Evolutionary conservation across 2,329 filamentous ascomycete species (phyloP).

Genomic region (Cladosporium oxysporum): DNA sequence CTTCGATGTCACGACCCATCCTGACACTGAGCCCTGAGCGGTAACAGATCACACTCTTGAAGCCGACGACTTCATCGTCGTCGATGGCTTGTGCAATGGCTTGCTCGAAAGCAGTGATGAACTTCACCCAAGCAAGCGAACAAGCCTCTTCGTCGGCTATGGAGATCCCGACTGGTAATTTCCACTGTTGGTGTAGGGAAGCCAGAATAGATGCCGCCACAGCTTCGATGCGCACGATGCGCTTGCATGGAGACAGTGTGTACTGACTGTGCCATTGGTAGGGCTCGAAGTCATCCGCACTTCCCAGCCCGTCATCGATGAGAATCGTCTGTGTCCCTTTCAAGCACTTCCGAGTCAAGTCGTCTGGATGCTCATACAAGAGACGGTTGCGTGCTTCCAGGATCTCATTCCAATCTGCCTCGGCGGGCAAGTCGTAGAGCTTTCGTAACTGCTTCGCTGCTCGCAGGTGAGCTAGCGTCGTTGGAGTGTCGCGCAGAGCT

Average conservation of each 20-base stretch:
- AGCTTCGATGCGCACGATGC: constrained; percentile 77
- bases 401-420: constrained; percentile 62
- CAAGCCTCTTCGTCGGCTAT: constrained; percentile 35
- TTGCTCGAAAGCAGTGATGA: constrained; percentile 53
- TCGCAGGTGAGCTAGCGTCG: constrained; percentile 68
- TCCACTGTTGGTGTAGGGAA: constrained; percentile 39
- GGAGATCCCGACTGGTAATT: constrained; percentile 32
- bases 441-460: constrained; percentile 68
- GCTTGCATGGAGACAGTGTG: constrained; percentile 63
- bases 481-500: constrained; percentile 63
- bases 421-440: constrained; percentile 59
- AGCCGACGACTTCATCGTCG: constrained; percentile 71
- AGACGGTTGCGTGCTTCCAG: constrained; percentile 51
- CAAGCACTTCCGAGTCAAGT: constrained; percentile 65
- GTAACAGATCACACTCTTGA: constrained; percentile 84
- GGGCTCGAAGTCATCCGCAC: constrained; percentile 56
- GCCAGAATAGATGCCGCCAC: constrained; percentile 66
- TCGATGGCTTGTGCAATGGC: constrained; percentile 59
- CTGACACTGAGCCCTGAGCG: constrained; percentile 69
- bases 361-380: constrained; percentile 50
- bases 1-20: constrained; percentile 46
- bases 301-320: constrained; percentile 73
- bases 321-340: constrained; percentile 72
- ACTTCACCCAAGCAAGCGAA: constrained; percentile 42
- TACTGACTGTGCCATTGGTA: constrained; percentile 68